These are phyloP conservation scores for Fusarium floridanum DNA, from an alignment of 2,329 filamentous ascomycete species.

Conservation along the genomic window DNA sequence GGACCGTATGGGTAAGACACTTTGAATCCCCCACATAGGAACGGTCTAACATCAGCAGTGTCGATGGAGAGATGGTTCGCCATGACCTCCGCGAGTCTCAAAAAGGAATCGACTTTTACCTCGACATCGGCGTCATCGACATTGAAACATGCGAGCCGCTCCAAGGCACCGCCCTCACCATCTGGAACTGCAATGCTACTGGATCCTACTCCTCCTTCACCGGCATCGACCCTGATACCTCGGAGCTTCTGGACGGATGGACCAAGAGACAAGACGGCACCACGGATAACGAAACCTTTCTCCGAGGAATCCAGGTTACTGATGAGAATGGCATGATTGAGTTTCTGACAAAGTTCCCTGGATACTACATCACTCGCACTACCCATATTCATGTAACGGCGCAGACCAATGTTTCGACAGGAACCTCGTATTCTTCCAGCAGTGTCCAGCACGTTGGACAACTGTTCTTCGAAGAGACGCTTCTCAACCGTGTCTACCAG, in stretches of 20 bases:
- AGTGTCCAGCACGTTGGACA: background rate
- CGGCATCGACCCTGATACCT: slow-evolving; percentile 15
- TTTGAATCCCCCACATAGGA: background rate
- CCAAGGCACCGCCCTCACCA: slow-evolving; percentile 9
- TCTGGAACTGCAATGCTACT: slow-evolving; percentile 26
- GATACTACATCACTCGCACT: slow-evolving; percentile 24
- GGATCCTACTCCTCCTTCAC: slow-evolving; percentile 23
- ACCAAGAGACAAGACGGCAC: background rate
- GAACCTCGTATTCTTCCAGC: slow-evolving; percentile 19
- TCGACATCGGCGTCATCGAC: slow-evolving; percentile 22
- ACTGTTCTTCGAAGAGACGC: background rate
- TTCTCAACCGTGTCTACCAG: background rate
- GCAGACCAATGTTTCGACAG: slow-evolving; percentile 23
- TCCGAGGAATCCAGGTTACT: slow-evolving; percentile 24
- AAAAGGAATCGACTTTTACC: slow-evolving; percentile 25
- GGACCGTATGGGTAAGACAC: background rate
- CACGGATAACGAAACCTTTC: background rate
- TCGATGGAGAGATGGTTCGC: background rate
- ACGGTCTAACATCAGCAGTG: background rate
- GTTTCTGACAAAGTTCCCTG: slow-evolving; percentile 23
- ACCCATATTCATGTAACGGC: slow-evolving; percentile 23
- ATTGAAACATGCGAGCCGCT: slow-evolving; percentile 23
- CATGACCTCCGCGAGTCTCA: slow-evolving; percentile 8
- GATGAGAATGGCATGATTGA: slow-evolving; percentile 20
- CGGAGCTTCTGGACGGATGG: background rate